Evolutionary conservation across 345 rosid genomes (phyloP).

Genomic region (Salix koriyanagi): DNA sequence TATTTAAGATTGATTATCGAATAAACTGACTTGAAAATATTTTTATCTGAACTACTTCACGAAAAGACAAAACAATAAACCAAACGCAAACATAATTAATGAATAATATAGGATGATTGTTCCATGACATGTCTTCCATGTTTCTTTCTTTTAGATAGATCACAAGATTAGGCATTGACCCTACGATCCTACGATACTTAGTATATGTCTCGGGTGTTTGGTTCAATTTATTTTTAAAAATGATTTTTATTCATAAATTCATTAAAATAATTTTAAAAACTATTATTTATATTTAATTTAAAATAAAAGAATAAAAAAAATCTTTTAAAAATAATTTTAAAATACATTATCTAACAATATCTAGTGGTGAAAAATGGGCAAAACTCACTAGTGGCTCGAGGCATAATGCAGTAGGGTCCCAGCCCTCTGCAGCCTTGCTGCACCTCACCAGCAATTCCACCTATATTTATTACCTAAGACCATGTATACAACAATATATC

Average conservation of each 20-base stretch:
- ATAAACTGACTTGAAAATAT: not conserved
- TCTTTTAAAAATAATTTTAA: too few species aligned
- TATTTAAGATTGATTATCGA: too few species aligned
- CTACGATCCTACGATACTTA: conserved; percentile 22
- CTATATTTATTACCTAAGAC: too few species aligned
- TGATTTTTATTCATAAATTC: accelerated
- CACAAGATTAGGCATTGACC: conserved; percentile 42
- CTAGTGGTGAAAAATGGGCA: not conserved
- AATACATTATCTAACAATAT: too few species aligned
- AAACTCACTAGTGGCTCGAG: not conserved
- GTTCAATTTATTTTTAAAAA: too few species aligned
- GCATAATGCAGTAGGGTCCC: not conserved
- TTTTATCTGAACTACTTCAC: not conserved
- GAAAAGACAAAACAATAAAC: not conserved
- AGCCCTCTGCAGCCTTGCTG: not conserved
- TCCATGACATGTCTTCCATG: not conserved
- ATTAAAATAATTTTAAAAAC: too few species aligned
- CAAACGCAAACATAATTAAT: not conserved
- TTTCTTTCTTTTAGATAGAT: conserved; percentile 1
- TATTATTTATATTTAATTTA: too few species aligned
- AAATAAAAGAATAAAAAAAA: too few species aligned
- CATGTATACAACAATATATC: not conserved
- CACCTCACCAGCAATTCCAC: too few species aligned
- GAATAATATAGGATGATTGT: not conserved
- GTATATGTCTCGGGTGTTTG: not conserved